These are phyloP conservation scores for Collybia sordida DNA, from an alignment of 768 basidiomycete genomes.

Conservation along the genomic window DNA sequence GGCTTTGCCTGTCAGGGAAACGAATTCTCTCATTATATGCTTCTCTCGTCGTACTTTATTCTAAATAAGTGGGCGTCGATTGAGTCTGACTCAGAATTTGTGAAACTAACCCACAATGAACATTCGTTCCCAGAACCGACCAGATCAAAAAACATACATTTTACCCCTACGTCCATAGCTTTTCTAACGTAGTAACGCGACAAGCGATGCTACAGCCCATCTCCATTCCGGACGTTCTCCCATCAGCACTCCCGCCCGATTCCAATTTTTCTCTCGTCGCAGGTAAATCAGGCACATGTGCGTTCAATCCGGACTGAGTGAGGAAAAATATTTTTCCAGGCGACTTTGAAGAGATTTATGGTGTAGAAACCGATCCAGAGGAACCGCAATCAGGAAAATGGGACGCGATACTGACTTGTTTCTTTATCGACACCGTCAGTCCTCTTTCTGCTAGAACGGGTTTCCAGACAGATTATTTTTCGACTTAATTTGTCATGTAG, in stretches of 20 bases:
- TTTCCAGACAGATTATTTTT: background rate
- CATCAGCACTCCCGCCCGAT: constrained; percentile 63
- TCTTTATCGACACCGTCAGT: constrained; percentile 93
- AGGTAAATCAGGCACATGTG: constrained; percentile 40
- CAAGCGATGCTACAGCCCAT: constrained; percentile 65
- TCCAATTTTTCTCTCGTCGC: constrained; percentile 85
- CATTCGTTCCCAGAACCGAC: constrained; percentile 49
- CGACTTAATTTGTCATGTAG: constrained; percentile 31
- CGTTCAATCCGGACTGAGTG: background rate
- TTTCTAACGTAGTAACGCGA: constrained; percentile 73
- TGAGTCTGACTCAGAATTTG: background rate
- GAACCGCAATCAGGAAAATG: constrained; percentile 78
- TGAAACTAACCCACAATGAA: constrained; percentile 1
- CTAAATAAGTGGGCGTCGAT: constrained; percentile 67
- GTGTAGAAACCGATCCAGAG: constrained; percentile 46
- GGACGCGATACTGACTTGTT: constrained; percentile 92
- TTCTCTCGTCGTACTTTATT: constrained; percentile 85
- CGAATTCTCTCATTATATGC: constrained; percentile 95
- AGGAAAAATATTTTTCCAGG: constrained; percentile 40
- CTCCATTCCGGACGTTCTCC: constrained; percentile 80
- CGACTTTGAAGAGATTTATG: constrained; percentile 94
- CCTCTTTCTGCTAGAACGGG: background rate
- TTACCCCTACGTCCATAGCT: constrained; percentile 90
- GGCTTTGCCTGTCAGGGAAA: constrained; percentile 93
- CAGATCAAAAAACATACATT: constrained; percentile 68